These are phyloP conservation scores for Trichophyton verrucosum DNA, from an alignment of 2,329 filamentous ascomycete genomes.

Conservation along the genomic window DNA sequence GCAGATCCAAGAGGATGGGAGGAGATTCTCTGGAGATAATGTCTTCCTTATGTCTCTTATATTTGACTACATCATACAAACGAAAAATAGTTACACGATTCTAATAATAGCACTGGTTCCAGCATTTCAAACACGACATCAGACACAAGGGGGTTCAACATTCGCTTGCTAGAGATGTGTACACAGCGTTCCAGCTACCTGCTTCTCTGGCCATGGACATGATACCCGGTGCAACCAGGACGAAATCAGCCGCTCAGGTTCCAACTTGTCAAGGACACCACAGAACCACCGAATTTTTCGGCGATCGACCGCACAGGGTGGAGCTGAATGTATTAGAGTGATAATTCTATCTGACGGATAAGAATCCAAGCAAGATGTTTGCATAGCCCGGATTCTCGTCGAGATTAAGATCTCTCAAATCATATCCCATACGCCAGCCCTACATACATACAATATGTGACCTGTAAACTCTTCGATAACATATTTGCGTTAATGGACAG, in stretches of 20 bases:
- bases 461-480: too few species aligned
- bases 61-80: not conserved
- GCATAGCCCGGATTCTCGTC: too few species aligned
- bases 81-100: not conserved
- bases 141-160: not conserved
- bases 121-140: slow-evolving; percentile 6
- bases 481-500: too few species aligned
- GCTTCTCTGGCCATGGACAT: not conserved
- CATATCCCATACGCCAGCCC: too few species aligned
- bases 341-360: too few species aligned
- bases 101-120: not conserved
- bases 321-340: too few species aligned
- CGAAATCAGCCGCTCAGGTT: not conserved
- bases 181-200: slow-evolving; percentile 3
- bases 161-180: slow-evolving; percentile 6
- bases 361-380: too few species aligned
- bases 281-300: too few species aligned
- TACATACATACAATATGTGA: too few species aligned
- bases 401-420: too few species aligned
- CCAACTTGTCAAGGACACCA: not conserved
- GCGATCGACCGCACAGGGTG: too few species aligned
- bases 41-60: not conserved
- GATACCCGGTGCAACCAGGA: not conserved
- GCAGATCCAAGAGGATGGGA: not conserved
- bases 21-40: not conserved